Evolutionary conservation across 2,329 filamentous ascomycete species (phyloP), one percentile per base, ranked within the genome.

Genomic region (Scedosporium dehoogii): DNA sequence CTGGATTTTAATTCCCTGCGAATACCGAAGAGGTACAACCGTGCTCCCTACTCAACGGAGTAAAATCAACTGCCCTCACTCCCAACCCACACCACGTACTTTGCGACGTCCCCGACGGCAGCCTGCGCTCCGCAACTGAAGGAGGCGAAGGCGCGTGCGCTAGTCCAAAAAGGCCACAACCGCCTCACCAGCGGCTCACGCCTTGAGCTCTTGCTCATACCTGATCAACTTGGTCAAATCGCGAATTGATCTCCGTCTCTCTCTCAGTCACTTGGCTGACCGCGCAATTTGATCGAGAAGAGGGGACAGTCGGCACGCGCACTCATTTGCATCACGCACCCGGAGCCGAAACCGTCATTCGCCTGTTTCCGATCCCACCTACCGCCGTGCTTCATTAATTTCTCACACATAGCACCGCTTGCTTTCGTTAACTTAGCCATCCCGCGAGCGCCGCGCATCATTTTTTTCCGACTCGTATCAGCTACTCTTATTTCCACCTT

Each of bases 351-450:
- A 21, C 14, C 46, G 21, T 25, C 29, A 61, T 55, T 55, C 59
- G 51, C 60, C 60, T 57, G 60, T 57, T 51, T 58, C 14, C 46
- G n/a, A 61, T 23, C 27, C 23, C 48, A 56, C 46, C 16, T 29
- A 61, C 23, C 18, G 57, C n/a, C 21, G 29, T 59, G 33, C 38
- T 25, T 29, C 29, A n/a, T 44, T 29, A 61, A 56, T 57, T 53
- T 58, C 58, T 51, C 58, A 27, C 38, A 42, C 25, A 58, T 25
- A 58, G 29, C 55, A 38, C 55, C 48, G 48, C 48, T 53, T 53
- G 48, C 21, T 53, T 2, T 18, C n/a, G 48, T 21, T 53, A 46
- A 46, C 18, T 21, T 46, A n/a, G 44, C 44, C 16, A 18, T 53
- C 48, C 21, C 48, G 14, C 18, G 12, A 46, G 42, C 48, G 48